Evolutionary conservation across 305 asterid genomes (phyloP).

Genomic region (Plantago rigida): DNA sequence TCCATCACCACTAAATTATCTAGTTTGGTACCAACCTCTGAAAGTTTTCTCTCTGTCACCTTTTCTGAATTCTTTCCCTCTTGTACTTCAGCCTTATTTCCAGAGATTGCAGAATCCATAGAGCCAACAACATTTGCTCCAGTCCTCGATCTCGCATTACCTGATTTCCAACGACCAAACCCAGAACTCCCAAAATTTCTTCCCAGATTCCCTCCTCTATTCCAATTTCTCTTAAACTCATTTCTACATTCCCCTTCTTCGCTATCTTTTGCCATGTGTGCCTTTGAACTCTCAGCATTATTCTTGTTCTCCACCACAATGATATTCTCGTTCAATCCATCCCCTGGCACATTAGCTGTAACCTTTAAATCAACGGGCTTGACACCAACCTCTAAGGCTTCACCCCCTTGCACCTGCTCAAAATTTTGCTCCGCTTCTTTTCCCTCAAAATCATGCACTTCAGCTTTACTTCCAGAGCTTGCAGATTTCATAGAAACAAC

Average conservation of each 20-base stretch:
- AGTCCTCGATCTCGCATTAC: slow-evolving; percentile 12
- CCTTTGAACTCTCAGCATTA: slow-evolving; percentile 3
- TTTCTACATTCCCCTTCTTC: slow-evolving; percentile 16
- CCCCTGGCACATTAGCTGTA: slow-evolving; percentile 15
- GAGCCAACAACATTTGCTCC: neutral
- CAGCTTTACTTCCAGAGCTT: slow-evolving; percentile 9
- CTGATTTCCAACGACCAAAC: slow-evolving; percentile 16
- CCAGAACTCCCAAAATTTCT: slow-evolving; percentile 22
- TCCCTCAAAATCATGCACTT: slow-evolving; percentile 16
- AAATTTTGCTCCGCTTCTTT: neutral
- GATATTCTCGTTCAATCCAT: slow-evolving; percentile 18
- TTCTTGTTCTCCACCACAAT: slow-evolving; percentile 15
- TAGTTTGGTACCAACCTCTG: slow-evolving; percentile 17
- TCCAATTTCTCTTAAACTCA: slow-evolving; percentile 18
- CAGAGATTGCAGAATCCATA: neutral
- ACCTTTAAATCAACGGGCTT: neutral
- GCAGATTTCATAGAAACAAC: slow-evolving; percentile 13
- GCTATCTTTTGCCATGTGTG: slow-evolving; percentile 13
- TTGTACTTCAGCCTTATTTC: slow-evolving; percentile 10
- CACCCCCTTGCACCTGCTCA: slow-evolving; percentile 16
- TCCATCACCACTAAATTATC: slow-evolving; percentile 18
- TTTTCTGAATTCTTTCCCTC: slow-evolving; percentile 7
- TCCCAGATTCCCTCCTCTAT: slow-evolving; percentile 12
- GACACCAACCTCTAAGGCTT: neutral
- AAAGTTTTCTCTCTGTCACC: slow-evolving; percentile 13